A percentile compares a stretch with the other conserved stretches of the same genome.
Evolutionary conservation across 2,329 filamentous ascomycete species (phyloP).

Genomic region (Massarina eburnea): DNA sequence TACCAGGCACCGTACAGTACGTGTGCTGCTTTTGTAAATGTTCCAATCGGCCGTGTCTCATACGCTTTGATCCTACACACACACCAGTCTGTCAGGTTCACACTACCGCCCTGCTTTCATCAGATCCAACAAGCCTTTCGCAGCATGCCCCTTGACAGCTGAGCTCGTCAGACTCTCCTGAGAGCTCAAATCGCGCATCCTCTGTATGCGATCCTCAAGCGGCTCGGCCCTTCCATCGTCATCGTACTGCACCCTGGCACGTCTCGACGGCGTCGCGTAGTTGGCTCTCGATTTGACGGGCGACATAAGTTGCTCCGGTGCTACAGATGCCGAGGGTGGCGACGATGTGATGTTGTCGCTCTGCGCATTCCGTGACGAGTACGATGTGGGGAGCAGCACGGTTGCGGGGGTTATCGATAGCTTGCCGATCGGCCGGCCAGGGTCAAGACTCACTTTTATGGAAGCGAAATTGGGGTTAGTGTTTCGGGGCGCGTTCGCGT

Average conservation of each 20-base stretch:
- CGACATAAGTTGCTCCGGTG: constrained; percentile 27
- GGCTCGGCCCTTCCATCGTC: constrained; percentile 16
- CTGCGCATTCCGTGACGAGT: constrained; percentile 42
- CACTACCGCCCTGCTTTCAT: constrained; percentile 27
- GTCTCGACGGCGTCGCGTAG: constrained; percentile 16
- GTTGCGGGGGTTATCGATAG: constrained; percentile 43
- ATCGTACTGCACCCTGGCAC: constrained; percentile 13
- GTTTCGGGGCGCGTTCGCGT: constrained; percentile 10
- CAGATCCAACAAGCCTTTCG: constrained; percentile 56
- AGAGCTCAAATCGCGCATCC: constrained; percentile 30
- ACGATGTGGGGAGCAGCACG: constrained; percentile 41
- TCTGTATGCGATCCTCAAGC: constrained; percentile 24
- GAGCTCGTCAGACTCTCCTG: constrained; percentile 48
- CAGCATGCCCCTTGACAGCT: constrained; percentile 54
- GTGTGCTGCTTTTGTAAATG: no score
- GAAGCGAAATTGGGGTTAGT: constrained; percentile 25
- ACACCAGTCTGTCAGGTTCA: no score
- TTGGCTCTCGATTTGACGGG: constrained; percentile 13
- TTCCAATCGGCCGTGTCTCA: no score
- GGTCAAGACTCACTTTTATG: constrained; percentile 35
- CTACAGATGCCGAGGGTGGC: constrained; percentile 22
- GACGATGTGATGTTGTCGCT: constrained; percentile 30
- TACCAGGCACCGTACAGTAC: no score
- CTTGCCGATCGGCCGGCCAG: constrained; percentile 31
- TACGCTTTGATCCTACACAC: no score